These are phyloP conservation scores for Aspergillus fijiensis DNA, from an alignment of 2,329 filamentous ascomycete genomes.

Conservation along the genomic window DNA sequence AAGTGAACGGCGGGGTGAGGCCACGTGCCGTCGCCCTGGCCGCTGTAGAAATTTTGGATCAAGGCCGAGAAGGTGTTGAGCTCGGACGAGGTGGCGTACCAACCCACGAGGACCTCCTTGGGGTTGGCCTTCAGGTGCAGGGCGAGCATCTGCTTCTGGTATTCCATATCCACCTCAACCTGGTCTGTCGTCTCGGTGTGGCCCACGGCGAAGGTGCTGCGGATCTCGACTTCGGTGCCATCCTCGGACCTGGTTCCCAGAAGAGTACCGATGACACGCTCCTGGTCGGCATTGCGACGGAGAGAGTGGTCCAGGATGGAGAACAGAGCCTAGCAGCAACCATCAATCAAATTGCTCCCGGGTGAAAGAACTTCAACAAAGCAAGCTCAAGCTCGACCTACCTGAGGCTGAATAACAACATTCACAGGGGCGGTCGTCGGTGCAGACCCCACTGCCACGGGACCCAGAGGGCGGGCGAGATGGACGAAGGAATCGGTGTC, in stretches of 20 bases:
- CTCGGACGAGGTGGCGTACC: constrained; percentile 97
- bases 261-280: constrained; percentile 94
- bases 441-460: constrained; percentile 73
- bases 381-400: constrained; percentile 46
- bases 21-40: constrained; percentile 94
- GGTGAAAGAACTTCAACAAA: not conserved
- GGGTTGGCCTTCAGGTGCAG: constrained; percentile 92
- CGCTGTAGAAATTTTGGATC: constrained; percentile 99
- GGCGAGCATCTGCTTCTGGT: constrained; percentile 98
- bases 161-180: constrained; percentile 99
- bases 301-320: constrained; percentile 83
- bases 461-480: constrained; percentile 86
- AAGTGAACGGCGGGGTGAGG: constrained; percentile 97
- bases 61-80: constrained; percentile 98
- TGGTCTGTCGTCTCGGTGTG: constrained; percentile 98
- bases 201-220: constrained; percentile 94
- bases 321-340: constrained; percentile 56
- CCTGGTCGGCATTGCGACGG: constrained; percentile 85
- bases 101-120: constrained; percentile 90
- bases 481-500: constrained; percentile 86
- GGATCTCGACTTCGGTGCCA: constrained; percentile 92
- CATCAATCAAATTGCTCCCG: constrained; percentile 17
- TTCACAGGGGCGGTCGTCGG: constrained; percentile 86
- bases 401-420: constrained; percentile 94
- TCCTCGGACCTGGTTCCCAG: constrained; percentile 93